Conservation (phyloP, 1,139 yeast species). For the Geotrichum restrictum region DNA sequence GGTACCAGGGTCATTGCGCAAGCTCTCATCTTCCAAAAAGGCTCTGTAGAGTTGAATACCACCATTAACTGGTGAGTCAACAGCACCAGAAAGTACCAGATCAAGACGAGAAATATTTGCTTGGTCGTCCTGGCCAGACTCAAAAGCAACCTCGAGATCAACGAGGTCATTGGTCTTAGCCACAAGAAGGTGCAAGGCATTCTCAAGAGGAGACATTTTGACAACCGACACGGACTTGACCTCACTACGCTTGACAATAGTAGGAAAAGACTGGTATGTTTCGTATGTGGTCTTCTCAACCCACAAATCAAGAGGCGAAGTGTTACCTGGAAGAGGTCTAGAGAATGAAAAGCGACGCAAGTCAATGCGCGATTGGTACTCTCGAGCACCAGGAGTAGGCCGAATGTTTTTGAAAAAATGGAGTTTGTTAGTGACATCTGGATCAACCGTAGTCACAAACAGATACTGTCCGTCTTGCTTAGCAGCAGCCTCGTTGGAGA, state of each 20-base stretch:
- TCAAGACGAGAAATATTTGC: constrained; percentile 53
- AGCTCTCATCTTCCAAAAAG: constrained; percentile 50
- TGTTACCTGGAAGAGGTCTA: constrained; percentile 71
- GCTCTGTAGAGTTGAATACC: constrained; percentile 82
- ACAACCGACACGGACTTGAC: constrained; percentile 49
- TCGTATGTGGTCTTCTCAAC: constrained; percentile 82
- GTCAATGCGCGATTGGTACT: constrained; percentile 48
- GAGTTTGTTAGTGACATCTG: constrained; percentile 35
- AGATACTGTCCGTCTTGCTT: constrained; percentile 68
- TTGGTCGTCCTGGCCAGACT: constrained; percentile 52
- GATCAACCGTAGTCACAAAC: constrained; percentile 70
- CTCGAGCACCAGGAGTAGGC: constrained; percentile 34
- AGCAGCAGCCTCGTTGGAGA: constrained; percentile 63
- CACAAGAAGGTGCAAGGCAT: constrained; percentile 66
- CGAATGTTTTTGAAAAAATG: constrained; percentile 16
- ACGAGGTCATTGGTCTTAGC: constrained; percentile 69
- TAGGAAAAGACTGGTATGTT: constrained; percentile 76
- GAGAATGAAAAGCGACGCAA: constrained; percentile 65
- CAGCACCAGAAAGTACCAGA: constrained; percentile 78
- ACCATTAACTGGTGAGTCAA: constrained; percentile 89
- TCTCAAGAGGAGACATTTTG: constrained; percentile 77
- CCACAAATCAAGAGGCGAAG: constrained; percentile 74
- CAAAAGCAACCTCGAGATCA: constrained; percentile 62
- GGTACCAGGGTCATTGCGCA: constrained; percentile 38
- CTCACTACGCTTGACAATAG: constrained; percentile 81